These are phyloP conservation scores for Botryotinia narcissicola DNA, from an alignment of 2,329 filamentous ascomycete species.

Conservation along the genomic window DNA sequence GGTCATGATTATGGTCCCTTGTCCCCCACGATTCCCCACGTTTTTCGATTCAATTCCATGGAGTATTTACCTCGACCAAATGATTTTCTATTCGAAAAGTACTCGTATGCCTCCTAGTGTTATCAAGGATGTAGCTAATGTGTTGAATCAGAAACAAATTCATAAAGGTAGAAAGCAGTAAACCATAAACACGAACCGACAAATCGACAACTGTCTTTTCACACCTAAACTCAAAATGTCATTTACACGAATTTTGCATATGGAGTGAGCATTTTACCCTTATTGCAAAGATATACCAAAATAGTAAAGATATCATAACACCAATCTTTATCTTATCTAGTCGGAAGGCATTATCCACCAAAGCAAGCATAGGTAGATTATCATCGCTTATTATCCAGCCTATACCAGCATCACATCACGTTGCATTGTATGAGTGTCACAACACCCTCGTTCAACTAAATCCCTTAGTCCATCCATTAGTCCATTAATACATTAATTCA, in stretches of 20 bases:
- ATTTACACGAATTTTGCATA: not conserved
- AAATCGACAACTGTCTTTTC: not conserved
- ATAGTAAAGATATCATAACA: not conserved
- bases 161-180: not conserved
- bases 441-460: not conserved
- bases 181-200: not conserved
- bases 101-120: not conserved
- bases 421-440: not conserved
- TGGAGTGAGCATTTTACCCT: not conserved
- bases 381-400: not conserved
- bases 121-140: not conserved
- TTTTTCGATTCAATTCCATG: not conserved
- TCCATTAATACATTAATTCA: not conserved
- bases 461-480: not conserved
- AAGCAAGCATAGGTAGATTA: not conserved
- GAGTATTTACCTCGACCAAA: no score
- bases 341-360: not conserved
- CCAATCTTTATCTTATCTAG: not conserved
- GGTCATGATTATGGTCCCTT: not conserved
- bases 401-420: not conserved
- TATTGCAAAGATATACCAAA: not conserved
- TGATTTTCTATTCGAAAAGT: not conserved
- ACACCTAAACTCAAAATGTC: not conserved
- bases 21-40: constrained; percentile 13
- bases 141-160: not conserved